Evolutionary conservation across 352 stramenopile species (phyloP).

Genomic region (Globisporangium radiosum): DNA sequence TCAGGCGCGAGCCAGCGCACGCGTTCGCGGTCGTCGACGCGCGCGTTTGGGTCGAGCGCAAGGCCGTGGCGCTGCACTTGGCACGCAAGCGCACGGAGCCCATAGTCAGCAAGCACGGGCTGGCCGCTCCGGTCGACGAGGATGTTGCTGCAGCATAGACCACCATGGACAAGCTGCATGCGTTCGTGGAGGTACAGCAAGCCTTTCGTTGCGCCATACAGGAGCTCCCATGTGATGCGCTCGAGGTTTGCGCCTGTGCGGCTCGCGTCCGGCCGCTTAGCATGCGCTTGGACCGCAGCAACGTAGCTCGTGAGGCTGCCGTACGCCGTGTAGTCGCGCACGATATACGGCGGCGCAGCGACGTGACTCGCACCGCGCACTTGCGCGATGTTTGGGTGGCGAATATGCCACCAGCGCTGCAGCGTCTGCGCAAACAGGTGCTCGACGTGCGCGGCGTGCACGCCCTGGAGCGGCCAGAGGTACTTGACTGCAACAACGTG

Average conservation of each 20-base stretch:
- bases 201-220: constrained; percentile 52
- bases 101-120: constrained; percentile 53
- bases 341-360: constrained; percentile 35
- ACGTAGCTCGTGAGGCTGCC: constrained; percentile 48
- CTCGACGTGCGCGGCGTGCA: constrained; percentile 45
- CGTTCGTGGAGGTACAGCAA: constrained; percentile 61
- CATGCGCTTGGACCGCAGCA: constrained; percentile 27
- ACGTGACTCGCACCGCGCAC: constrained; percentile 55
- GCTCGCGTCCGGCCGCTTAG: constrained; percentile 24
- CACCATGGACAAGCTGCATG: constrained; percentile 43
- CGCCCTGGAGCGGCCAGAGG: constrained; percentile 34
- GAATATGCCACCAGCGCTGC: constrained; percentile 37
- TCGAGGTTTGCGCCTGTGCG: constrained; percentile 24
- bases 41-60: constrained; percentile 16
- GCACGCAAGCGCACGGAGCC: constrained; percentile 31
- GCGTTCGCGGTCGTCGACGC: constrained; percentile 37
- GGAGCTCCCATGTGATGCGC: constrained; percentile 39
- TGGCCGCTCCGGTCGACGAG: constrained; percentile 64
- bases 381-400: constrained; percentile 54
- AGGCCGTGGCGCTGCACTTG: constrained; percentile 32
- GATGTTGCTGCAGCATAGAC: constrained; percentile 59
- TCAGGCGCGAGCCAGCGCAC: constrained; percentile 68
- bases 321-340: constrained; percentile 56
- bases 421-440: constrained; percentile 42
- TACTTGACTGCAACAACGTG: constrained; percentile 36